Conservation (phyloP, 2,329 filamentous ascomycete species). For the Ambrosiella beaveri region DNA sequence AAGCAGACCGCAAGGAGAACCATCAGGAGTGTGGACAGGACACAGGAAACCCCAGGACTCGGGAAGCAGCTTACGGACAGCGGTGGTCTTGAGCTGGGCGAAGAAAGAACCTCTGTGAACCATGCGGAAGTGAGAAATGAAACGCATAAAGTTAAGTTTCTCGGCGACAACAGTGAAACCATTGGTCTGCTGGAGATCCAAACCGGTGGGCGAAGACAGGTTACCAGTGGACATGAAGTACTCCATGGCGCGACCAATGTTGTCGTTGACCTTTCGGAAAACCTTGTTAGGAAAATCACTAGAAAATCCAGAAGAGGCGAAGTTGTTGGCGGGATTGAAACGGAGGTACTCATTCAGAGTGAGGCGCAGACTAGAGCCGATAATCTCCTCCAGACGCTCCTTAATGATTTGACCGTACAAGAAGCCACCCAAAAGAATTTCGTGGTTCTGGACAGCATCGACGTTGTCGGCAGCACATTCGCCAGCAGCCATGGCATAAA, state of each 20-base stretch:
- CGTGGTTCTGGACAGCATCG: constrained; percentile 90
- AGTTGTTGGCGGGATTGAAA: constrained; percentile 45
- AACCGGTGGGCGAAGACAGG: constrained; percentile 70
- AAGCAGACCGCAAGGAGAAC: constrained; percentile 79
- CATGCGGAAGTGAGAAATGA: constrained; percentile 98
- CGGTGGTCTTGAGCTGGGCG: constrained; percentile 90
- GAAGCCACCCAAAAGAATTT: constrained; percentile 83
- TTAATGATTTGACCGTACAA: constrained; percentile 92
- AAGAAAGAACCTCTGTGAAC: constrained; percentile 98
- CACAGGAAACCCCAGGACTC: constrained; percentile 98
- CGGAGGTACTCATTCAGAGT: constrained; percentile 40
- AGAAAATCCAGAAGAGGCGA: constrained; percentile 59
- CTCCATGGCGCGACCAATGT: constrained; percentile 70
- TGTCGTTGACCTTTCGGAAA: constrained; percentile 69
- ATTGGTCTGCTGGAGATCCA: constrained; percentile 86
- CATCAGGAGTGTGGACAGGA: constrained; percentile 93
- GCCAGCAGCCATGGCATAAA: constrained; percentile 82
- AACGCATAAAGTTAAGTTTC: constrained; percentile 97
- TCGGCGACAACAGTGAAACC: constrained; percentile 95
- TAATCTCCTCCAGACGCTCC: constrained; percentile 80
- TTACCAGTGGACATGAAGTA: constrained; percentile 97
- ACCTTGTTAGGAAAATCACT: constrained; percentile 66
- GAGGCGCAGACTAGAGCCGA: constrained; percentile 36
- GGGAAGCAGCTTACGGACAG: constrained; percentile 83
- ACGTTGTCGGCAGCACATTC: constrained; percentile 91